A percentile compares a stretch with the other conserved stretches of the same genome.
These are phyloP conservation scores for Cyphellophora attinorum DNA, from an alignment of 2,329 filamentous ascomycete genomes.

Conservation along the genomic window DNA sequence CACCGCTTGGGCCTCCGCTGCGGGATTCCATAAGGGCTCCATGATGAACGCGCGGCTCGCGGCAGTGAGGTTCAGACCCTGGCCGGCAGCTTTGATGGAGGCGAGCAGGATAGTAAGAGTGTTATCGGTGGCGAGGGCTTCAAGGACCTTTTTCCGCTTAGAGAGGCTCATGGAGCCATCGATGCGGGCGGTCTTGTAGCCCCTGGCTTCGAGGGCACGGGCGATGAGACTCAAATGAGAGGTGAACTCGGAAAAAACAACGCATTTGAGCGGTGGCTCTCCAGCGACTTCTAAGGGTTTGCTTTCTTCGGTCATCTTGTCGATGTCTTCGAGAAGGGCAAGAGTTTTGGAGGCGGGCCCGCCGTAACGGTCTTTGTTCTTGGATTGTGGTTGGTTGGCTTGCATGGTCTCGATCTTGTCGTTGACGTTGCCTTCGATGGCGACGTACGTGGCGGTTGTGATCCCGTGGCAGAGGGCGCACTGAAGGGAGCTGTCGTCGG, in stretches of 20 bases:
- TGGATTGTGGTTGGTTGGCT: slow-evolving; percentile 18
- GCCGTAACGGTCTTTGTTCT: slow-evolving; percentile 59
- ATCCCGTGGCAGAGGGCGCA: slow-evolving; percentile 62
- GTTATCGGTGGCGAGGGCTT: slow-evolving; percentile 64
- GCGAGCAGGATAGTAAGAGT: slow-evolving; percentile 73
- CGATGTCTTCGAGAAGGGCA: slow-evolving; percentile 66
- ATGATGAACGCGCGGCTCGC: slow-evolving; percentile 88
- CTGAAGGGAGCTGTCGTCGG: slow-evolving; percentile 36
- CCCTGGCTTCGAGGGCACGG: slow-evolving; percentile 59
- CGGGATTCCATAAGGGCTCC: slow-evolving; percentile 97
- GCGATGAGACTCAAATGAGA: slow-evolving; percentile 88
- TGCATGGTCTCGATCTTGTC: slow-evolving; percentile 39
- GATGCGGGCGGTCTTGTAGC: slow-evolving; percentile 66
- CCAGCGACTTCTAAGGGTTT: slow-evolving; percentile 40
- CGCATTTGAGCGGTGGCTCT: slow-evolving; percentile 76
- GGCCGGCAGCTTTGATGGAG: slow-evolving; percentile 82
- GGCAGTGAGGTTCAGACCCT: slow-evolving; percentile 81
- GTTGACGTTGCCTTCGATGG: slow-evolving; percentile 53
- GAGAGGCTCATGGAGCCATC: slow-evolving; percentile 79
- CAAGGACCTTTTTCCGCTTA: slow-evolving; percentile 65
- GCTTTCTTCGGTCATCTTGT: slow-evolving; percentile 54
- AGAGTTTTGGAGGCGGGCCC: slow-evolving; percentile 90
- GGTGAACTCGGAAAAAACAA: slow-evolving; percentile 96
- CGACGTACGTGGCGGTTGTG: slow-evolving; percentile 56
- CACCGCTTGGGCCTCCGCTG: slow-evolving; percentile 85